These are phyloP conservation scores for Trichomonas gallinae DNA, from an alignment of 208 protist species.

Conservation along the genomic window DNA sequence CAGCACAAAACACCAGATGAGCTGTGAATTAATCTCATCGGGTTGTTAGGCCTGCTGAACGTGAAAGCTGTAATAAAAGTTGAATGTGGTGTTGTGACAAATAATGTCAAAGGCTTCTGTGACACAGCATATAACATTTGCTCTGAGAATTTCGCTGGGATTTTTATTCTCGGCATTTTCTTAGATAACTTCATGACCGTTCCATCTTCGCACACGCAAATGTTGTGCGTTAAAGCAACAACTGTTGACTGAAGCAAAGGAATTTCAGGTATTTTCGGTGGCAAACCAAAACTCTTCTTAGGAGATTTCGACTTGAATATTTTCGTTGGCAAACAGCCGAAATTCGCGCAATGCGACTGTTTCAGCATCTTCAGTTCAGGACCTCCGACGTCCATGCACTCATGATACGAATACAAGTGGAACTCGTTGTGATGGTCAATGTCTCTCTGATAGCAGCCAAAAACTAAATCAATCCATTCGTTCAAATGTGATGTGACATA, in stretches of 20 bases:
- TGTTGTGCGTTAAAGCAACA: background rate
- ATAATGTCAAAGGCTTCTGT: background rate
- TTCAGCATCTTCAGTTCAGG: background rate
- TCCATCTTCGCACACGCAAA: background rate
- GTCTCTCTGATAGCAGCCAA: background rate
- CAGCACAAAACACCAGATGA: background rate
- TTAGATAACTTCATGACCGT: background rate
- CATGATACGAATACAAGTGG: constrained; percentile 1
- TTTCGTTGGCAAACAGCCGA: background rate
- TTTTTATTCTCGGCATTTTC: background rate
- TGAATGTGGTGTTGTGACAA: background rate
- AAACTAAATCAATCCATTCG: background rate
- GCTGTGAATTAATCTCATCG: background rate
- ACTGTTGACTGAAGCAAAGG: background rate
- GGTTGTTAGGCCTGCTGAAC: background rate
- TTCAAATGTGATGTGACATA: background rate
- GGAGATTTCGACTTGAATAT: background rate
- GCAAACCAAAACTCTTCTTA: background rate
- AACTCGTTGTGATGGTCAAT: background rate
- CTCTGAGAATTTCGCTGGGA: background rate
- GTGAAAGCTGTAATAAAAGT: background rate
- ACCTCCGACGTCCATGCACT: background rate
- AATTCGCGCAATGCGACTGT: background rate
- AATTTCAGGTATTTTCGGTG: background rate
- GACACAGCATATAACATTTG: background rate